Conservation (phyloP, 2,329 filamentous ascomycete genomes). For the Cercospora sojina region DNA sequence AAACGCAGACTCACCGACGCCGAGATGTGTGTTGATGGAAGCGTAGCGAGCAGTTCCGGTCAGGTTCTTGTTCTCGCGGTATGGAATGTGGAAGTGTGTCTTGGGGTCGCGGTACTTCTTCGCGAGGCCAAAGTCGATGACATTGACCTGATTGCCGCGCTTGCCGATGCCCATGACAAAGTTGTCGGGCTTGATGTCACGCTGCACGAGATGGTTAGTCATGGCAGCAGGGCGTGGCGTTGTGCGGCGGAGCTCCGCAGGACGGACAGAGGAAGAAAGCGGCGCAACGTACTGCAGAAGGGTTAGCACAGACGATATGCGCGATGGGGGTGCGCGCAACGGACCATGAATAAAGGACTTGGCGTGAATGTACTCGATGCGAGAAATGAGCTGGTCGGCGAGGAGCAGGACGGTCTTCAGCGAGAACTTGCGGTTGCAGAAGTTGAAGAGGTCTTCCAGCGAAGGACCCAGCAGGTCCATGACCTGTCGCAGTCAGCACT, state of each 20-base stretch:
- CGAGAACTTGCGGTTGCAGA: slow-evolving; percentile 12
- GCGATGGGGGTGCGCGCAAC: background rate
- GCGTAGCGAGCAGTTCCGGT: background rate
- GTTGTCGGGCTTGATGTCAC: slow-evolving; percentile 23
- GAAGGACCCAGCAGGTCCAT: slow-evolving; percentile 24
- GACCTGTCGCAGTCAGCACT: background rate
- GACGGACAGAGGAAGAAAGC: background rate
- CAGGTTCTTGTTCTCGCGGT: slow-evolving; percentile 5
- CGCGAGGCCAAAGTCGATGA: slow-evolving; percentile 25
- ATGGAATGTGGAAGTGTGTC: background rate
- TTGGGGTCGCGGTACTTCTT: slow-evolving; percentile 10
- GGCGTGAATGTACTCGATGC: slow-evolving; percentile 3
- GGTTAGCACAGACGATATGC: background rate
- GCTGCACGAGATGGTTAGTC: background rate
- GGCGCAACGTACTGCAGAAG: background rate
- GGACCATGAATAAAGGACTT: slow-evolving; percentile 10
- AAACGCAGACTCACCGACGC: background rate
- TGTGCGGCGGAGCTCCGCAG: background rate
- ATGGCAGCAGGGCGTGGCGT: background rate
- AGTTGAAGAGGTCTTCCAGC: slow-evolving; percentile 25
- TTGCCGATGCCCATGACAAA: slow-evolving; percentile 23
- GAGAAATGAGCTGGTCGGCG: slow-evolving; percentile 7
- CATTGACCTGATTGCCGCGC: slow-evolving; percentile 26
- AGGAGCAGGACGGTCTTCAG: slow-evolving; percentile 7
- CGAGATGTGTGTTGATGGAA: background rate